Evolutionary conservation across 805 yeast species (phyloP).

Genomic region (Schizosaccharomyces octosporus): DNA sequence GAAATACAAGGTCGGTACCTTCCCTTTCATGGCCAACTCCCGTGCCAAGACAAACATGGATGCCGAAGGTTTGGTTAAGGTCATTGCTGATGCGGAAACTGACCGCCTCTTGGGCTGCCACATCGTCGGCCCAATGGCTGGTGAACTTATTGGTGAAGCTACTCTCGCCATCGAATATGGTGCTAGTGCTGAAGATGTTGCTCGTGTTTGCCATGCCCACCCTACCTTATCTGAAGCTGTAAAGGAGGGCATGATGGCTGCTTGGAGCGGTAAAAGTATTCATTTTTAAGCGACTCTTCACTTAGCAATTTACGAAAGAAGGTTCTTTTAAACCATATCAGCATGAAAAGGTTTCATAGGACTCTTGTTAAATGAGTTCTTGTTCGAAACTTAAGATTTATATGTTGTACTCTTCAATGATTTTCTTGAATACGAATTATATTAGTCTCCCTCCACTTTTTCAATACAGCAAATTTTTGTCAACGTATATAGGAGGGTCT

Average conservation of each 20-base stretch:
- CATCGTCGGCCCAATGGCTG: constrained; percentile 94
- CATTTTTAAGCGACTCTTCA: neutral
- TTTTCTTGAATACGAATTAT: too few species aligned
- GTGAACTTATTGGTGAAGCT: constrained; percentile 98
- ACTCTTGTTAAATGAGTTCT: too few species aligned
- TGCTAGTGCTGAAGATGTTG: constrained; percentile 91
- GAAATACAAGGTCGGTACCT: constrained; percentile 81
- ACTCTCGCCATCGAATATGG: constrained; percentile 96
- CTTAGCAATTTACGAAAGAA: neutral
- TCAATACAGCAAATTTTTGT: too few species aligned
- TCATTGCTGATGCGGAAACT: constrained; percentile 87
- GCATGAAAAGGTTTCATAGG: too few species aligned
- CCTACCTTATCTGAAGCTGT: constrained; percentile 95
- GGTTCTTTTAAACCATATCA: too few species aligned
- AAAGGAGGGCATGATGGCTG: constrained; percentile 90
- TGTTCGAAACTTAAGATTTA: too few species aligned
- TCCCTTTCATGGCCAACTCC: constrained; percentile 96
- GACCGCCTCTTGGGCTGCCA: constrained; percentile 91
- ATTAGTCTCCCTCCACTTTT: too few species aligned
- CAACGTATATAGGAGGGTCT: too few species aligned
- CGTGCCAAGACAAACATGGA: constrained; percentile 96
- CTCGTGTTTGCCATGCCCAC: constrained; percentile 95
- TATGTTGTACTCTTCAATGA: too few species aligned
- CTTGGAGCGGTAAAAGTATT: constrained; percentile 13
- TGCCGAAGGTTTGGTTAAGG: constrained; percentile 91